phyloP scores from a whole-genome alignment of 768 basidiomycete species.

The Psilocybe azurescens region DNA sequence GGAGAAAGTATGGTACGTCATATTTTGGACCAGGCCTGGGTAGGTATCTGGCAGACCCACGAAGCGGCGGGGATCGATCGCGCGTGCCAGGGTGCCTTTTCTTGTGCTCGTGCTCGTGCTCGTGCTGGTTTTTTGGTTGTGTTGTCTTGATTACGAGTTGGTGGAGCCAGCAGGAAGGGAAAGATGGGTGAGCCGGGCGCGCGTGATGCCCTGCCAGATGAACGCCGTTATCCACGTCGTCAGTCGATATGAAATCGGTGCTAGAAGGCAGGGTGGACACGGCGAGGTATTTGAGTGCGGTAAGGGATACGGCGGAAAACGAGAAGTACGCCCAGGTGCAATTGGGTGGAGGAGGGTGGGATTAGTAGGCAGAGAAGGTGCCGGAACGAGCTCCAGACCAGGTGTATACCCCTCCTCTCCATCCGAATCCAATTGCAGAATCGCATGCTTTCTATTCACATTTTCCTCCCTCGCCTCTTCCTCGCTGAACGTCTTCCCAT shows the following conservation, averaged over 20 bases:
- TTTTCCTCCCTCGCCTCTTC: slow-evolving; percentile 28
- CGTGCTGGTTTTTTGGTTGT: no score
- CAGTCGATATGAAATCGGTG: slow-evolving; percentile 28
- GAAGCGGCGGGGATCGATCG: slow-evolving; percentile 30
- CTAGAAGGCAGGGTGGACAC: slow-evolving; percentile 13
- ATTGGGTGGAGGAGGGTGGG: background rate
- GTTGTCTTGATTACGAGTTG: no score
- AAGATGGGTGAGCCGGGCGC: slow-evolving; percentile 28
- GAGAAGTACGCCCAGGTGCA: slow-evolving; percentile 24
- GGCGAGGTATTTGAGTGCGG: slow-evolving; percentile 25
- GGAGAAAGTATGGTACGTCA: slow-evolving; percentile 26
- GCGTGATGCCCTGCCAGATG: slow-evolving; percentile 31
- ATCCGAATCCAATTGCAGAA: slow-evolving; percentile 23
- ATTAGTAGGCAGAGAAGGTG: background rate
- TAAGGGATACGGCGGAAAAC: slow-evolving; percentile 20
- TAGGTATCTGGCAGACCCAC: slow-evolving; percentile 25
- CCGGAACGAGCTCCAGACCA: slow-evolving; percentile 3
- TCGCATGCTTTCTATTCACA: slow-evolving; percentile 17
- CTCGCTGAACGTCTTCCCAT: slow-evolving; percentile 22
- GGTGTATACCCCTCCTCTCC: slow-evolving; percentile 6
- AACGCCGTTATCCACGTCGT: slow-evolving; percentile 32
- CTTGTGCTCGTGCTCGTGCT: no score
- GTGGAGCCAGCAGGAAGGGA: background rate
- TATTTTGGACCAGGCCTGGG: slow-evolving; percentile 31
- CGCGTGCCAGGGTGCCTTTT: slow-evolving; percentile 26